Base-by-base conservation (phyloP, 75 land plant genomes). In the Pseudotsuga menziesii region DNA sequence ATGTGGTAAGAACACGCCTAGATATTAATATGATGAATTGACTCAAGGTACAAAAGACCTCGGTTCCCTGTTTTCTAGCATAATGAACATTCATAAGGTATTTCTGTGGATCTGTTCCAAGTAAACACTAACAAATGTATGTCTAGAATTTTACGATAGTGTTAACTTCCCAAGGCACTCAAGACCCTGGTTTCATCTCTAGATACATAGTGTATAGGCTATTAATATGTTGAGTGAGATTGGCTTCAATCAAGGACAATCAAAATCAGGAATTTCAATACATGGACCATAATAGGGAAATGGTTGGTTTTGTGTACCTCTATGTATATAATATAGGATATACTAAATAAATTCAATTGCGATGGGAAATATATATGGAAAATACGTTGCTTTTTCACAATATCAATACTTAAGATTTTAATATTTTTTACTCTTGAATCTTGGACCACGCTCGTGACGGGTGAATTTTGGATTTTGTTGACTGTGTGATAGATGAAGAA, bases 311-410 rank as follows among this genome's bases (percentile, higher is more conserved):
- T 64, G 7, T 64, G 19, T 16, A 36, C 48, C 39, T 41, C 72
- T 39, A 69, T 20, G 44, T 11, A 8, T 44, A 44, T 44, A 44
- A 41, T 44, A 44, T 8, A 44, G 8, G 11, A 69, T 27, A 69
- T 3, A 5, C 48, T 7, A 3, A 29, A 20, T 35, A 39, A 69
- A n/a, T 36, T 36, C 20, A n/a, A 39, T 13, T 39, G 41, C 39
- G 72, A 39, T 69, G 20, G 23, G 52, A 11, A 69, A 69, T 69
- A 11, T 69, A 13, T 58, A 74, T 58, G 76, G 20, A 74, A 74
- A 57, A 61, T 55, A 61, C 61, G 59, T 22, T 11, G 20, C 23
- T n/a, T n/a, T n/a, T n/a, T n/a, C n/a, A n/a, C n/a, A n/a, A n/a
- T n/a, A n/a, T n/a, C n/a, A n/a, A n/a, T n/a, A n/a, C n/a, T n/a